Evolutionary conservation across 75 land plant genomes (phyloP).

Genomic region (Larix kaempferi): DNA sequence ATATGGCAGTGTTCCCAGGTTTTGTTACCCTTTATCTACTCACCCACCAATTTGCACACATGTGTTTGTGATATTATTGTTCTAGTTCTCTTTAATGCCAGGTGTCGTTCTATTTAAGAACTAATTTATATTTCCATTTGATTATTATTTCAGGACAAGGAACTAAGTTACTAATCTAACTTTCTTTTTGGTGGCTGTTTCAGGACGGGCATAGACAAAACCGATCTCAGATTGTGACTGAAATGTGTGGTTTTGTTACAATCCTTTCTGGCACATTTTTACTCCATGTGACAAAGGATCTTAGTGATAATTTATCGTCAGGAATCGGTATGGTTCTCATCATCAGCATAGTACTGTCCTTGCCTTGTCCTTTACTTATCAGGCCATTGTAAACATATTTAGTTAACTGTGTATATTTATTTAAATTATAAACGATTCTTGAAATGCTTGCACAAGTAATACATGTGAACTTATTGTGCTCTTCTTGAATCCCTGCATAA

Average conservation of each 20-base stretch:
- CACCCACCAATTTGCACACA: too few relatives aligned
- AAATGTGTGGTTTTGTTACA: slow-evolving; percentile 85
- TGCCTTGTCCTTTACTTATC: too few relatives aligned
- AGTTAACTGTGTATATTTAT: too few relatives aligned
- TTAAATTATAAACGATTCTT: too few relatives aligned
- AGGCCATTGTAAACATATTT: too few relatives aligned
- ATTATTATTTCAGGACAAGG: not conserved
- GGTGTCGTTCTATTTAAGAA: not conserved
- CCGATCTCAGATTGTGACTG: slow-evolving; percentile 65
- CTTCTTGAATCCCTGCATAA: too few relatives aligned
- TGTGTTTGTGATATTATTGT: not conserved
- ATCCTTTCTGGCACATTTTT: slow-evolving; percentile 85
- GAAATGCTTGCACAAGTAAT: too few relatives aligned
- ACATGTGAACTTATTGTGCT: too few relatives aligned
- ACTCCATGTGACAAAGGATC: slow-evolving; percentile 78
- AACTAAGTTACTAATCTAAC: not conserved
- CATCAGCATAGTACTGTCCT: not conserved
- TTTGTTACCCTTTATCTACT: too few relatives aligned
- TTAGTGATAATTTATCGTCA: slow-evolving; percentile 23
- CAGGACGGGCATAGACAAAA: slow-evolving; percentile 93
- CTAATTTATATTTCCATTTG: not conserved
- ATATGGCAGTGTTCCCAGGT: too few relatives aligned
- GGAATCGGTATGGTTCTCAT: slow-evolving; percentile 21
- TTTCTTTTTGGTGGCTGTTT: slow-evolving; percentile 7
- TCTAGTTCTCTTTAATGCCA: not conserved